Percentiles rank a stretch among this genome's conserved stretches.
These are phyloP conservation scores for Coniochaeta sp. DNA, from an alignment of 2,329 filamentous ascomycete genomes.

Conservation along the genomic window DNA sequence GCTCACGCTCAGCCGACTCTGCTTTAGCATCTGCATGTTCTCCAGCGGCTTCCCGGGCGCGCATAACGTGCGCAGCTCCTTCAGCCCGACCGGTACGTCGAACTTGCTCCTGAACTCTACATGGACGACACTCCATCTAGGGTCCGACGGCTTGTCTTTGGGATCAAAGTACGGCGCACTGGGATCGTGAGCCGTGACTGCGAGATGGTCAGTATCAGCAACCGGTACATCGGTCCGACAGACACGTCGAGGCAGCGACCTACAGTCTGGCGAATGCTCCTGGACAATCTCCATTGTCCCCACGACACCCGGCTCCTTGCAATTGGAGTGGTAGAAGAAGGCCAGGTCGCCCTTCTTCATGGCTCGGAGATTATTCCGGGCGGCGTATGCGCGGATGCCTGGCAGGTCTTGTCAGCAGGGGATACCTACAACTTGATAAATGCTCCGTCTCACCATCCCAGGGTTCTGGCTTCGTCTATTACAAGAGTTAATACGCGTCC, in stretches of 20 bases:
- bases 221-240: background rate
- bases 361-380: constrained; percentile 79
- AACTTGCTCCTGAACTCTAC: constrained; percentile 86
- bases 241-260: constrained; percentile 16
- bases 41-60: constrained; percentile 49
- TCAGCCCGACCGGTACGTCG: constrained; percentile 58
- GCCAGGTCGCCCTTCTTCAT: constrained; percentile 91
- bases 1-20: constrained; percentile 75
- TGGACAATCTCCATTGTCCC: constrained; percentile 84
- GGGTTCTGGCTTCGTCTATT: constrained; percentile 61
- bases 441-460: constrained; percentile 69
- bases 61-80: constrained; percentile 61
- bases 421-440: constrained; percentile 1
- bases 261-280: constrained; percentile 75
- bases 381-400: constrained; percentile 49
- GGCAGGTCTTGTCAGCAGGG: constrained; percentile 1
- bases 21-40: constrained; percentile 76
- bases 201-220: constrained; percentile 1
- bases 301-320: constrained; percentile 80
- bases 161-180: constrained; percentile 77
- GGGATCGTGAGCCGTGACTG: constrained; percentile 64
- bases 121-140: constrained; percentile 84
- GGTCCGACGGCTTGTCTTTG: constrained; percentile 60
- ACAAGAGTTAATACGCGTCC: background rate
- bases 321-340: constrained; percentile 97